Percentiles rank a stretch among this genome's conserved stretches.
Evolutionary conservation across 2,329 filamentous ascomycete genomes (phyloP).

Genomic region (Trichoderma aggressivum): DNA sequence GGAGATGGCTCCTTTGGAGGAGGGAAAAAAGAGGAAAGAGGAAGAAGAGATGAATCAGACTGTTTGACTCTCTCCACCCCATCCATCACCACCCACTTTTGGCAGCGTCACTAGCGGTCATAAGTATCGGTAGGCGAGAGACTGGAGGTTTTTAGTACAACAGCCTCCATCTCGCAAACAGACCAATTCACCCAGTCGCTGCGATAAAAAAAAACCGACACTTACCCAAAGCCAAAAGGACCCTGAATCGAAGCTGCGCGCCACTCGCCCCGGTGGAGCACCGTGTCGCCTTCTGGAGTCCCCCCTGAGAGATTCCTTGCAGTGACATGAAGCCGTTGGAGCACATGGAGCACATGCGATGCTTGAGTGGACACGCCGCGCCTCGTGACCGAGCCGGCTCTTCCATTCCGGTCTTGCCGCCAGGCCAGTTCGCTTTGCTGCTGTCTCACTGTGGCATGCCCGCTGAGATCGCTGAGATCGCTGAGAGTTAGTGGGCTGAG

Average conservation of each 20-base stretch:
- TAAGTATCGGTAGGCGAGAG: not conserved
- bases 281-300: not conserved
- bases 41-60: not conserved
- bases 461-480: not conserved
- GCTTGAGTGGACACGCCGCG: conserved; percentile 16
- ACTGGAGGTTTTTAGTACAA: not conserved
- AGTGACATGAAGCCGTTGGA: not conserved
- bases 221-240: not conserved
- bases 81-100: not conserved
- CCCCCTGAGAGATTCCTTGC: conserved; percentile 14
- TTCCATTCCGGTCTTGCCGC: conserved; percentile 9
- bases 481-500: not conserved
- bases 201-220: not conserved
- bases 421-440: not conserved
- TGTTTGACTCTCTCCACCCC: conserved; percentile 2
- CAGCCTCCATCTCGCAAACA: not conserved
- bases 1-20: not conserved
- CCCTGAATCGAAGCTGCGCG: conserved; percentile 10
- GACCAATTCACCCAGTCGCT: not conserved
- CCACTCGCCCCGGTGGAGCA: conserved; percentile 2
- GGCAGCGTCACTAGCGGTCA: not conserved
- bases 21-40: not conserved
- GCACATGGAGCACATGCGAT: conserved; percentile 16
- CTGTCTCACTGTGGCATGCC: conserved; percentile 2
- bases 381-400: conserved; percentile 17